Evolutionary conservation across 148 eudicot species (phyloP).

Genomic region (Hydrangea macrophylla): DNA sequence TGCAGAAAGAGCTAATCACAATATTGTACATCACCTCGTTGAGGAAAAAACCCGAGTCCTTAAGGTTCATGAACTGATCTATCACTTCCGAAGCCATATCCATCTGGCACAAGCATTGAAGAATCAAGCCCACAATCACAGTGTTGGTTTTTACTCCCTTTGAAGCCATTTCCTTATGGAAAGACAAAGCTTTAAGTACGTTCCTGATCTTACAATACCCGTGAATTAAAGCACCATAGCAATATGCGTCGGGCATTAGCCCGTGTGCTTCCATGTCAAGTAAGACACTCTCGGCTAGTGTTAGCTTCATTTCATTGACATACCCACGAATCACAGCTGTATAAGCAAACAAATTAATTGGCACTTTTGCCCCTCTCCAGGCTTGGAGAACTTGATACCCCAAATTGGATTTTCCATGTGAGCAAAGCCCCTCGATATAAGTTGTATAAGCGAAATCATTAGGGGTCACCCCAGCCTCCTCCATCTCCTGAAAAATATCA

Average conservation of each 20-base stretch:
- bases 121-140: conserved; percentile 41
- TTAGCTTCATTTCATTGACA: conserved; percentile 49
- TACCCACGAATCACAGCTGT: conserved; percentile 56
- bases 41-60: conserved; percentile 37
- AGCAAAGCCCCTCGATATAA: conserved; percentile 58
- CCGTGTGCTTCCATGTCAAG: conserved; percentile 48
- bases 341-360: conserved; percentile 43
- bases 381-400: conserved; percentile 47
- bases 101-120: conserved; percentile 47
- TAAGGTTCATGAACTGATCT: conserved; percentile 24
- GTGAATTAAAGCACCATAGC: conserved; percentile 45
- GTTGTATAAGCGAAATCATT: conserved; percentile 35
- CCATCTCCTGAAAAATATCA: conserved; percentile 44
- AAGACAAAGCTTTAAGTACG: conserved; percentile 34
- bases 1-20: conserved; percentile 49
- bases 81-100: conserved; percentile 39
- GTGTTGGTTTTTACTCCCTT: conserved; percentile 57
- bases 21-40: conserved; percentile 53
- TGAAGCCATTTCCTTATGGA: conserved; percentile 41
- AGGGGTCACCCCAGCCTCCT: conserved; percentile 40
- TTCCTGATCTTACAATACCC: conserved; percentile 50
- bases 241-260: conserved; percentile 32
- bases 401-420: conserved; percentile 25
- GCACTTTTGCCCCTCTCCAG: conserved; percentile 23
- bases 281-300: conserved; percentile 52